Percentiles rank a stretch among this genome's conserved stretches.
Evolutionary conservation across 768 basidiomycete species (phyloP).

Genomic region (Tephrocybe rancida): DNA sequence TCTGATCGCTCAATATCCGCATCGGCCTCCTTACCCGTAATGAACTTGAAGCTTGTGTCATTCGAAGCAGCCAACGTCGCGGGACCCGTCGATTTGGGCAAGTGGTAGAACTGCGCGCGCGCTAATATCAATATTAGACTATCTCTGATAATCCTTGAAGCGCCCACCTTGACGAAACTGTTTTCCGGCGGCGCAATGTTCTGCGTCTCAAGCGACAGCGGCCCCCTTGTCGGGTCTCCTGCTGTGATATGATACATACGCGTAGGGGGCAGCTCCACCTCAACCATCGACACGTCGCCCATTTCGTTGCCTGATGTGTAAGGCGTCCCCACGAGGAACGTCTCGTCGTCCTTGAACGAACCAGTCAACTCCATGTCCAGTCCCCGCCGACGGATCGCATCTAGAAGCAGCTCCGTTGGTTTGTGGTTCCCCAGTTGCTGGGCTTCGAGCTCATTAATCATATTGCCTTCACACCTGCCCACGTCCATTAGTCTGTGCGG

Average conservation of each 20-base stretch:
- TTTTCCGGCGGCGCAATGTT: conserved; percentile 49
- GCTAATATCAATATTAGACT: background rate
- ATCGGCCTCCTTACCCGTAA: background rate
- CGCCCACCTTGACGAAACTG: conserved; percentile 44
- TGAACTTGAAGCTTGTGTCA: background rate
- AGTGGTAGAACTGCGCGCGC: background rate
- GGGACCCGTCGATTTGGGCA: background rate
- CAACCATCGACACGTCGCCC: too few relatives aligned
- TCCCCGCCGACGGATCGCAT: conserved; percentile 45
- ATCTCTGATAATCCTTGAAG: background rate
- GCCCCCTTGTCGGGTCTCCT: conserved; percentile 73
- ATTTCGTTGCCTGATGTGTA: conserved; percentile 20
- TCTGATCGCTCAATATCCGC: background rate
- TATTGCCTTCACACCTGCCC: conserved; percentile 73
- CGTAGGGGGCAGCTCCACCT: conserved; percentile 36
- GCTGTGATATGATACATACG: conserved; percentile 63
- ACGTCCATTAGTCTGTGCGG: conserved; percentile 52
- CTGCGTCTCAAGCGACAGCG: conserved; percentile 59
- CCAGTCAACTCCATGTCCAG: conserved; percentile 26
- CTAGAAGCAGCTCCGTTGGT: conserved; percentile 62
- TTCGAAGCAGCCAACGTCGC: background rate
- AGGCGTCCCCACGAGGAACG: conserved; percentile 55
- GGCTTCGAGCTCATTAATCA: conserved; percentile 59
- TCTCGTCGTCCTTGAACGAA: conserved; percentile 53
- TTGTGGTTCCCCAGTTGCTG: too few relatives aligned